A percentile compares a stretch with the other conserved stretches of the same genome.
Conservation (phyloP, 257 asterid species). For the Capsicum rhomboideum region DNA sequence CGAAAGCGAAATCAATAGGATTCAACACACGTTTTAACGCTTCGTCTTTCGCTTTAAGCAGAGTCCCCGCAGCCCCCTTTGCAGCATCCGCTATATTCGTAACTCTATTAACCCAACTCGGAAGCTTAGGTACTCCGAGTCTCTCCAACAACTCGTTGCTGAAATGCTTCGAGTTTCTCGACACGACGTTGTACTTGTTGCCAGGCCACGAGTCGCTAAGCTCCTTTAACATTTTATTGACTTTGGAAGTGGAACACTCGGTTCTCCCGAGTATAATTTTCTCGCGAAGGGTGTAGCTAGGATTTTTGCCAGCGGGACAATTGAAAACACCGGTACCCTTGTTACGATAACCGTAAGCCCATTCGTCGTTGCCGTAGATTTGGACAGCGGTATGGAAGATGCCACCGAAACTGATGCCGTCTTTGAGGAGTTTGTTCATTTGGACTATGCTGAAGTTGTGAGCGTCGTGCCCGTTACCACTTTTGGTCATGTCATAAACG, state of each 20-base stretch:
- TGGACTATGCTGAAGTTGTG: neutral
- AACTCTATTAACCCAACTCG: constrained; percentile 3
- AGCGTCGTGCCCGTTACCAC: neutral
- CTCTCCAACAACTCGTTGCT: constrained; percentile 1
- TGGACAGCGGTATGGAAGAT: constrained; percentile 9
- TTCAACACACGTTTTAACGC: neutral
- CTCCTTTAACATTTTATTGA: neutral
- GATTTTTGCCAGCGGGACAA: constrained; percentile 4
- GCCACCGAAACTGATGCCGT: neutral
- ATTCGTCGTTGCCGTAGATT: constrained; percentile 5
- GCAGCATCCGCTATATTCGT: neutral
- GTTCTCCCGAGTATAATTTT: neutral
- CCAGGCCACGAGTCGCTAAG: neutral
- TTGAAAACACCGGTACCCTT: neutral
- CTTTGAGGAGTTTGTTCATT: neutral
- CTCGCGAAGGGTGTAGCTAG: neutral
- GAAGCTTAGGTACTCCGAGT: constrained; percentile 7
- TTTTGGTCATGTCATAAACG: neutral
- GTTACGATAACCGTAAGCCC: neutral
- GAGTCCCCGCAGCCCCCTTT: neutral
- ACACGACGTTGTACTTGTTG: neutral
- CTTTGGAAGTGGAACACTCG: neutral
- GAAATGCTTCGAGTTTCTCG: constrained; percentile 2
- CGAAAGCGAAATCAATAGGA: neutral
- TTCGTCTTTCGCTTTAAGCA: neutral